phyloP scores from a whole-genome alignment of 495 filamentous ascomycete genomes.

The Daldinia bambusicola region DNA sequence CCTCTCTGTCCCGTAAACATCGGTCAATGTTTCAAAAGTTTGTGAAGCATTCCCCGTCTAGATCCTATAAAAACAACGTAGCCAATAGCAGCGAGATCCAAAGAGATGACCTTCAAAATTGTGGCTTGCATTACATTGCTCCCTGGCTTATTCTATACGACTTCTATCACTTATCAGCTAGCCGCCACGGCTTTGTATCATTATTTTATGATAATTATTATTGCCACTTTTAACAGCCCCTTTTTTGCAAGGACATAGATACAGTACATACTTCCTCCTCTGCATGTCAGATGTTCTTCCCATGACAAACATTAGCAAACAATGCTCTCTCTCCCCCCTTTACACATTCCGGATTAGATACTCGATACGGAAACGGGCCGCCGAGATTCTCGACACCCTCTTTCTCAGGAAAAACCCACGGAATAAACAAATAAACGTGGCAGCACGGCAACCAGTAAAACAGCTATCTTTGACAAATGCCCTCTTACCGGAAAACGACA shows the following conservation, averaged over 20 bases:
- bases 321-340: conserved; percentile 1
- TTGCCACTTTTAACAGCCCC: conserved; percentile 5
- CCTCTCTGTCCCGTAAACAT: conserved; percentile 27
- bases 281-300: conserved; percentile 2
- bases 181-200: neutral
- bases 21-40: conserved; percentile 38
- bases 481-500: neutral
- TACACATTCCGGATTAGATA: neutral
- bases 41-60: neutral
- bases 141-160: conserved; percentile 6
- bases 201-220: neutral
- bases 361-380: neutral
- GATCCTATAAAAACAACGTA: neutral
- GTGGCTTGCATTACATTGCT: conserved; percentile 36
- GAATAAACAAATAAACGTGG: conserved; percentile 4
- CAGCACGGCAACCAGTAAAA: conserved; percentile 5
- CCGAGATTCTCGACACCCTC: neutral
- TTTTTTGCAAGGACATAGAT: conserved; percentile 2
- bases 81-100: conserved; percentile 22
- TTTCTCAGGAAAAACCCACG: neutral
- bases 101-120: conserved; percentile 11
- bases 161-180: conserved; percentile 12
- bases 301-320: neutral
- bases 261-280: neutral
- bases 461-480: neutral